A percentile compares a stretch with the other conserved stretches of the same genome.
Conservation (phyloP, 2,329 filamentous ascomycete genomes). For the Cladosporium sp. region DNA sequence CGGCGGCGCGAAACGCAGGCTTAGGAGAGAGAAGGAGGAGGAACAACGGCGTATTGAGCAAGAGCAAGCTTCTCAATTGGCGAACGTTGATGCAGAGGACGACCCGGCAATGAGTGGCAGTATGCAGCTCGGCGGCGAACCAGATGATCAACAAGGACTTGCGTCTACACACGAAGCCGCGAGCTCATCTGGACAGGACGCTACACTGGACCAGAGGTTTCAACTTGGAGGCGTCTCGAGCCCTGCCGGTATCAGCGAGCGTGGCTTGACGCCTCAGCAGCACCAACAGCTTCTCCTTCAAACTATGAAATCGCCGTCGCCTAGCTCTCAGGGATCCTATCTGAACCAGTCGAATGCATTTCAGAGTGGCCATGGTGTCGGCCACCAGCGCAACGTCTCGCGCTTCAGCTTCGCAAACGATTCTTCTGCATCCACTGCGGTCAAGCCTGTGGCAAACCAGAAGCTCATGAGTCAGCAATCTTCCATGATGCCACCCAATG, state of each 20-base stretch:
- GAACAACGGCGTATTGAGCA: constrained; percentile 48
- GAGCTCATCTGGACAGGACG: constrained; percentile 54
- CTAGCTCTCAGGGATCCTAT: constrained; percentile 36
- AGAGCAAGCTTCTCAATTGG: constrained; percentile 42
- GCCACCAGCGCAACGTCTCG: constrained; percentile 76
- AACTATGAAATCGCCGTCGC: constrained; percentile 41
- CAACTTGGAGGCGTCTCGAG: constrained; percentile 36
- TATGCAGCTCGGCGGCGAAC: constrained; percentile 83
- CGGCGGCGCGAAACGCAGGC: constrained; percentile 74
- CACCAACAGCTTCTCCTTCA: constrained; percentile 62
- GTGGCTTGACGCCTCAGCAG: constrained; percentile 75
- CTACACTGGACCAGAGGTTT: constrained; percentile 25
- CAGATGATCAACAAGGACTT: constrained; percentile 62
- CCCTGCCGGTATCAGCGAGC: constrained; percentile 56
- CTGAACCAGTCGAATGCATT: constrained; percentile 36
- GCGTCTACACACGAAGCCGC: constrained; percentile 58
- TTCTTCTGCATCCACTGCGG: constrained; percentile 50
- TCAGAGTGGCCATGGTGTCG: constrained; percentile 43
- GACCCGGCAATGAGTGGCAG: constrained; percentile 72
- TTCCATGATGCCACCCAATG: constrained; percentile 66
- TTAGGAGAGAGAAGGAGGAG: constrained; percentile 60
- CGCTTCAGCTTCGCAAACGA: constrained; percentile 86
- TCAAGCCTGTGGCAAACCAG: constrained; percentile 73
- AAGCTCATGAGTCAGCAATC: constrained; percentile 78
- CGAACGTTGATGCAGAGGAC: constrained; percentile 56